Percentiles rank a stretch among this genome's conserved stretches.
phyloP scores from a whole-genome alignment of 768 basidiomycete genomes.

The Macrolepiota fuliginosa region DNA sequence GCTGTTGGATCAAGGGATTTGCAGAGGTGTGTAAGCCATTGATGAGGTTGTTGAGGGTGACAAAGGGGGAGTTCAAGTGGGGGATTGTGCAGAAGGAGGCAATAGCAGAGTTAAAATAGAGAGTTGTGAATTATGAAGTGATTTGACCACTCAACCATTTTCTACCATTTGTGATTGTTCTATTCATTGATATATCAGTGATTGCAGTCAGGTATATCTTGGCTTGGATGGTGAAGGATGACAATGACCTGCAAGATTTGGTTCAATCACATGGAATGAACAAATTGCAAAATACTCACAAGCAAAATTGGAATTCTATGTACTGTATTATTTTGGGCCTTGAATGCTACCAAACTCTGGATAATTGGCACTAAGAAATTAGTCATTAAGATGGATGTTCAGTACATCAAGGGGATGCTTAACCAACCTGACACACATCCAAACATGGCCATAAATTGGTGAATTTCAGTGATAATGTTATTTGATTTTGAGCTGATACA shows the following conservation, averaged over 20 bases:
- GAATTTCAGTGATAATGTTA: constrained; percentile 37
- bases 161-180: constrained; percentile 19
- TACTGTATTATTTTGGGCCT: constrained; percentile 28
- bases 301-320: constrained; percentile 35
- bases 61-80: no score
- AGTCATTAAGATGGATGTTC: constrained; percentile 34
- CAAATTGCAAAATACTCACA: constrained; percentile 31
- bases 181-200: constrained; percentile 29
- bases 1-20: no score
- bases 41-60: no score
- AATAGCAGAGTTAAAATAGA: no score
- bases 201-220: constrained; percentile 25
- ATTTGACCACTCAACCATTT: constrained; percentile 25
- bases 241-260: constrained; percentile 25
- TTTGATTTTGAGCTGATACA: constrained; percentile 37
- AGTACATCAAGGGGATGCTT: constrained; percentile 42
- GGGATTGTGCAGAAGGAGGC: no score
- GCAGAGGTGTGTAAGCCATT: no score
- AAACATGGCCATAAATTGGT: constrained; percentile 35
- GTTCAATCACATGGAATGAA: constrained; percentile 32
- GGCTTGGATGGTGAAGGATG: constrained; percentile 15
- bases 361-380: constrained; percentile 24
- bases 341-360: constrained; percentile 12
- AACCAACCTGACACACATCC: constrained; percentile 35
- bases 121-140: constrained; percentile 17